A percentile compares a stretch with the other conserved stretches of the same genome.
Evolutionary conservation across 1,284 basidiomycete genomes (phyloP).

Genomic region (Rhodofomes roseus): DNA sequence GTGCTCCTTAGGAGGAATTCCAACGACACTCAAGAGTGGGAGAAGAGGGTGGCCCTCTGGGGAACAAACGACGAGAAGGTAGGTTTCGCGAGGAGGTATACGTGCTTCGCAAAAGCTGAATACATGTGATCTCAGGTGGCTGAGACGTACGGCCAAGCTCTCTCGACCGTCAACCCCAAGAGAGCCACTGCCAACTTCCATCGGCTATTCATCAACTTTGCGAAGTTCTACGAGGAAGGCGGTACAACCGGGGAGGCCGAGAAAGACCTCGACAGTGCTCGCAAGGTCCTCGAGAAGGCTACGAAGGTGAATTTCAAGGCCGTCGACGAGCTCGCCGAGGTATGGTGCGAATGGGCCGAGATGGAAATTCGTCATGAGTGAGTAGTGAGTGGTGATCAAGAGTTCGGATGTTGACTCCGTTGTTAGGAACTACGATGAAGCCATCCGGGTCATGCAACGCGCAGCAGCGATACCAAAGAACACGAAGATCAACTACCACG

Average conservation of each 20-base stretch:
- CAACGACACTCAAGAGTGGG: slow-evolving; percentile 99
- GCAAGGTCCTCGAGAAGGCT: slow-evolving; percentile 91
- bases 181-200: slow-evolving; percentile 92
- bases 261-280: slow-evolving; percentile 78
- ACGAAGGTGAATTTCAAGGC: slow-evolving; percentile 89
- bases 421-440: slow-evolving; percentile 90
- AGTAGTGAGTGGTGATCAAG: slow-evolving; percentile 29
- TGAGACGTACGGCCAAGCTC: slow-evolving; percentile 87
- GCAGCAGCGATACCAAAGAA: slow-evolving; percentile 89
- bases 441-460: slow-evolving; percentile 93
- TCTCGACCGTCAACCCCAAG: slow-evolving; percentile 86
- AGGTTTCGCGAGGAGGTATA: slow-evolving; percentile 9
- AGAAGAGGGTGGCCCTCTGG: slow-evolving; percentile 94
- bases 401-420: not conserved
- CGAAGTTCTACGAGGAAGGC: slow-evolving; percentile 96
- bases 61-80: slow-evolving; percentile 93
- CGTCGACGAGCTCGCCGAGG: slow-evolving; percentile 97
- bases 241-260: slow-evolving; percentile 79
- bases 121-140: slow-evolving; percentile 58
- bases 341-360: slow-evolving; percentile 99
- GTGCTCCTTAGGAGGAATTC: slow-evolving; percentile 93
- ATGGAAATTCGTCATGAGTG: slow-evolving; percentile 96
- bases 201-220: slow-evolving; percentile 91
- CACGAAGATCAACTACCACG: slow-evolving; percentile 90
- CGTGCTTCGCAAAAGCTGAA: not conserved